Conservation (phyloP, 345 rosid genomes). For the Erodium maritimum region DNA sequence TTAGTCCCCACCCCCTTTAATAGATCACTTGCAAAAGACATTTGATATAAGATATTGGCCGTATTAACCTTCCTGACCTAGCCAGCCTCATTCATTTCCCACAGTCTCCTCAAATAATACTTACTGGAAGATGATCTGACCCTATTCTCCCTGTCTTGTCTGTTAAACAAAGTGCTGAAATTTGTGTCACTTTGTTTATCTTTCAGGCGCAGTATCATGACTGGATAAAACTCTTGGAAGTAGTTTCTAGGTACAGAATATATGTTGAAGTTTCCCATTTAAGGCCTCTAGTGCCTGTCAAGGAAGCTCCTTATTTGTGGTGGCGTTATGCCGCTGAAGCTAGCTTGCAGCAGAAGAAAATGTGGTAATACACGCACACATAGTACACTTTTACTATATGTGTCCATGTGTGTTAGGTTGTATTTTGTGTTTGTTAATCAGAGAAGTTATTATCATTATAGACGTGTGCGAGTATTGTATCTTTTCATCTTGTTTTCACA, state of each 20-base stretch:
- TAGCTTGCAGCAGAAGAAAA: constrained; percentile 62
- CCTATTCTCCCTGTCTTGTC: constrained; percentile 4
- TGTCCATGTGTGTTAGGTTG: no score
- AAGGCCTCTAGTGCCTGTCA: constrained; percentile 71
- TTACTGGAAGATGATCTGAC: not conserved
- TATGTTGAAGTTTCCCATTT: constrained; percentile 80
- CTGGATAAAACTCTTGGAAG: constrained; percentile 91
- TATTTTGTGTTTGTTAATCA: not conserved
- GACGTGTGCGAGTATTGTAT: not conserved
- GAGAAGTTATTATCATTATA: not conserved
- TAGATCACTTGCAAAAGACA: no score
- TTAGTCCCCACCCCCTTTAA: not conserved
- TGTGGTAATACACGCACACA: constrained; percentile 39
- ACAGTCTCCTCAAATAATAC: not conserved
- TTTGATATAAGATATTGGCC: not conserved
- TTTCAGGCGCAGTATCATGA: constrained; percentile 88
- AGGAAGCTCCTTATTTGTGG: constrained; percentile 55
- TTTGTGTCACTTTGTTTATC: constrained; percentile 11
- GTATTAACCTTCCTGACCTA: not conserved
- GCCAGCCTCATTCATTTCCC: not conserved
- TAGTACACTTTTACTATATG: no score
- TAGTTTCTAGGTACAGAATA: constrained; percentile 70
- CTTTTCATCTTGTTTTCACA: not conserved
- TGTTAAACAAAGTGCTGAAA: not conserved
- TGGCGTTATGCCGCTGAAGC: constrained; percentile 96